Evolutionary conservation across 148 eudicot genomes (phyloP), one percentile per base, ranked within the genome.

Genomic region (Vaccinium corymbosum): DNA sequence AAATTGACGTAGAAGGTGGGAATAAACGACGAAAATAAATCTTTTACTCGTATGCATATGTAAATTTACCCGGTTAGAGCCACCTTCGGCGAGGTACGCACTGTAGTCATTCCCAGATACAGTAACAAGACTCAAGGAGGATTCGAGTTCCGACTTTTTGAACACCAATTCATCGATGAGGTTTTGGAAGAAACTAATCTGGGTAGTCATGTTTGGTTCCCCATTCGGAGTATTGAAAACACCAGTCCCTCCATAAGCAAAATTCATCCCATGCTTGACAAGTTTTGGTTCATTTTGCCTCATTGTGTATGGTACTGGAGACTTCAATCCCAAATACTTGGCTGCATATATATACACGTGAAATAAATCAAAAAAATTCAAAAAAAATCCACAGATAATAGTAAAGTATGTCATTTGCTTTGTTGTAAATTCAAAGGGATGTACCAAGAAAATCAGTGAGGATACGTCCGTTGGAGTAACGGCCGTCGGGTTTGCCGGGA

Each of bases 181-280:
- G 0, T 82, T 80, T 83, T 92, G 80, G 27, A 94, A 88, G 80
- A 89, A 86, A 79, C 86, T 96, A 16, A 97, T 92, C 56, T 97
- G 99, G 50, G 92, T 83, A 16, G 92, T 93, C 95, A 95, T 94
- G 88, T 95, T 95, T 29, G 98, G 98, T 80, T 87, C 88, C 29
- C 6, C 6, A 49, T 49, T n/a, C 68, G 9, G 0, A 6, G 94
- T 89, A 19, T 90, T 74, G 74, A 93, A 91, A 11, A 95, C 98
- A 17, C 98, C 98, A 0, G 92, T 91, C 70, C 98, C 98, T 78
- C 97, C 98, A 57, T 81, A 89, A 1, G 98, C 98, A 59, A 95
- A 93, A 82, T 95, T 95, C 82, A 93, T 83, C 14, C 98, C 98
- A 20, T 91, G 27, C 61, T 76, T 66, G 66, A 82, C 20, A 10